Base-by-base conservation (phyloP, 148 eudicot genomes). In the Rhododendron ferrugineum region DNA sequence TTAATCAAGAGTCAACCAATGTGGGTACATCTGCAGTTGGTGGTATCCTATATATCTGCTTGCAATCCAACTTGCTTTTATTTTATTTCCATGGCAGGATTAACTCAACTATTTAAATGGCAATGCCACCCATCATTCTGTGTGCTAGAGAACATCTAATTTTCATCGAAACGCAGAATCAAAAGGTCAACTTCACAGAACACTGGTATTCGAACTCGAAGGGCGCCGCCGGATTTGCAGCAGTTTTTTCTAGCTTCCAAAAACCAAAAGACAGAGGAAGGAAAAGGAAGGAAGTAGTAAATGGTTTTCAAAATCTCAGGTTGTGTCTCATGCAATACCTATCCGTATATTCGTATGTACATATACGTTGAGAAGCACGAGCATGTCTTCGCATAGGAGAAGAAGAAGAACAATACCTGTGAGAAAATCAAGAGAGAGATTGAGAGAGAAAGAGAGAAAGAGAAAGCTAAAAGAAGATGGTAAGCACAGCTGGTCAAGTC, bases 401-500 rank as follows among this genome's bases (percentile, higher is more conserved):
- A 60, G 66, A 56, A 56, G 23, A 60, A 22, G 9, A 60, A 60
- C 66, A 60, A 7, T 60, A 60, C 1, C 2, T 60, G 66, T 22
- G 66, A 60, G 66, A 60, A 22, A 6, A 47, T 47, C 11, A 2
- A 47, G 50, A 47, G 50, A 47, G 50, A 37, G 36, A 36, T 36
- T 36, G 36, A 36, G 40, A 36, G 4, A 36, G 4, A 36, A 2
- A 36, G 36, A 36, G 1, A 36, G 37, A 36, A 2, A 47, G 50
- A 47, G 11, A 77, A 26, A 36, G 13, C 34, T 47, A 72, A 42
- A 42, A 78, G 72, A 58, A 86, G 70, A 86, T 86, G 87, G 40
- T 62, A 37, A 86, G 46, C 52, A 85, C 87, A n/a, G 77, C 80
- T 23, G 87, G 87, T 82, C 81, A 74, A 54, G 85, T 86, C 82